phyloP scores from a whole-genome alignment of 306 rosid genomes.

The Malus domestica region ASM211411v1 NC_041799.1:5614001-5614500 shows the following conservation, averaged over 20 bases:
- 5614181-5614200: neutral
- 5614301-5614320: too few species aligned
- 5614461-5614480: neutral
- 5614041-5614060: slow-evolving; percentile 38
- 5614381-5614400: neutral
- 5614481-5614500: too few species aligned
- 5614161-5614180: neutral
- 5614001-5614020: slow-evolving; percentile 58
- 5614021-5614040: slow-evolving; percentile 55
- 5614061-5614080: neutral
- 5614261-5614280: neutral
- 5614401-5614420: too few species aligned
- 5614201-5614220: neutral
- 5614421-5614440: too few species aligned
- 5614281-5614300: neutral
- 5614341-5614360: neutral
- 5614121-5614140: neutral
- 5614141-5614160: neutral
- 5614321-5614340: too few species aligned
- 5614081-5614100: neutral
- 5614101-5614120: neutral
- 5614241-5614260: neutral
- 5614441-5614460: neutral
- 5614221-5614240: neutral
- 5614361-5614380: neutral